Conservation (phyloP, 2,329 filamentous ascomycete species). For the Nannizziopsis arthrosporioides region DNA sequence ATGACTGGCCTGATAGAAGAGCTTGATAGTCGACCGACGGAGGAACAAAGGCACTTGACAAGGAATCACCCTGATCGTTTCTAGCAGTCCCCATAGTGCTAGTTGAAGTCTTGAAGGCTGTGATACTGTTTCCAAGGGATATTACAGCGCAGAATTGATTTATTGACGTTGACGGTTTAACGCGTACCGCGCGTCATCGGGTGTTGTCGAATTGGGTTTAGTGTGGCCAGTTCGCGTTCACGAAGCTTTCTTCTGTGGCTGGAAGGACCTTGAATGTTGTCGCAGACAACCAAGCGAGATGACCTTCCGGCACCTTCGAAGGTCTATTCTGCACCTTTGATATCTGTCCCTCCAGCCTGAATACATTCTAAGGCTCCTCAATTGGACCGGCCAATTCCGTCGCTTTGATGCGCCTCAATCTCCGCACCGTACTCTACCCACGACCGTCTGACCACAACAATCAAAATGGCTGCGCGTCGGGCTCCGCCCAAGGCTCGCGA, state of each 20-base stretch:
- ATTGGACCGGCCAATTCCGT: background rate
- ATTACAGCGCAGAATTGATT: background rate
- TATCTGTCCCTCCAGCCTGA: background rate
- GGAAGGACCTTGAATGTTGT: background rate
- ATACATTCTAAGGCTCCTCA: background rate
- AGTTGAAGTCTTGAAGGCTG: background rate
- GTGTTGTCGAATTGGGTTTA: conserved; percentile 12
- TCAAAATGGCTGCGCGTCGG: conserved; percentile 25
- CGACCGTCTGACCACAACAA: background rate
- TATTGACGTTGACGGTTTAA: background rate
- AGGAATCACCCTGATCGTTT: conserved; percentile 16
- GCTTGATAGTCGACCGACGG: conserved; percentile 52
- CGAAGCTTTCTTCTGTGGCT: background rate
- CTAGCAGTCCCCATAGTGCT: conserved; percentile 26
- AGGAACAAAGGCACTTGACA: conserved; percentile 45
- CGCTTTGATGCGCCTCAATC: conserved; percentile 1
- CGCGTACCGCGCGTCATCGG: background rate
- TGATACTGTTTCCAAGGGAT: background rate
- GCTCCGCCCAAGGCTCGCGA: conserved; percentile 34
- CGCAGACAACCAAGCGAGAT: conserved; percentile 2
- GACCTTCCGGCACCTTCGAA: background rate
- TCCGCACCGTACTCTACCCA: background rate
- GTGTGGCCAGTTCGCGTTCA: conserved; percentile 10
- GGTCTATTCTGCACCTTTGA: conserved; percentile 4
- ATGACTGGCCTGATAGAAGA: conserved; percentile 55